Evolutionary conservation across 2,329 filamentous ascomycete species (phyloP).

Genomic region (Myriosclerotinia duriaeana): DNA sequence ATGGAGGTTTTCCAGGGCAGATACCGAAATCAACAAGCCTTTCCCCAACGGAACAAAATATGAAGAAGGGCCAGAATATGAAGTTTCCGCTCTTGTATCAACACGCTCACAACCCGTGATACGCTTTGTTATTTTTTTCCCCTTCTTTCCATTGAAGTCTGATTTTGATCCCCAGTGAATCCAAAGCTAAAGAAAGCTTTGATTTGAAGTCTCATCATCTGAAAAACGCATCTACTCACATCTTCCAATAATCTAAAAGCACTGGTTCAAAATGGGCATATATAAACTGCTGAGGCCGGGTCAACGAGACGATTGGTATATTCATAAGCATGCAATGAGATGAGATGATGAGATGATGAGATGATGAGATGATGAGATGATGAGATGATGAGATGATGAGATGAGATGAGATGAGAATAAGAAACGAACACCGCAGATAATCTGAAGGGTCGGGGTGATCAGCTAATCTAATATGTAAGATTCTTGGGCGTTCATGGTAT

Average conservation of each 20-base stretch:
- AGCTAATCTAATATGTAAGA: neutral
- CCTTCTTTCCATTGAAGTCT: neutral
- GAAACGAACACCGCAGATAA: neutral
- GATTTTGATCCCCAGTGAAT: neutral
- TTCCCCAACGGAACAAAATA: neutral
- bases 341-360: neutral
- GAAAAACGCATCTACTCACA: neutral
- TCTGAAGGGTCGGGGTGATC: neutral
- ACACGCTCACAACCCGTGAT: neutral
- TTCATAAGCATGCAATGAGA: neutral
- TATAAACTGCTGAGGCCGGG: neutral
- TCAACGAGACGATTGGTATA: neutral
- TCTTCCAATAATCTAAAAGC: neutral
- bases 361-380: no score
- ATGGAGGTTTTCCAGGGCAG: neutral
- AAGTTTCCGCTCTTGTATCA: neutral
- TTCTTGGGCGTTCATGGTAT: no score
- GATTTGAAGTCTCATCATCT: no score
- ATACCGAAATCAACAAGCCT: neutral
- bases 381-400: no score
- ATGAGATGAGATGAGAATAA: neutral
- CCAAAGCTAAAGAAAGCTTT: neutral
- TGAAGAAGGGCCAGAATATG: neutral
- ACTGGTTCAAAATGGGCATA: neutral
- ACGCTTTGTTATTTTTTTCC: no score